These are phyloP conservation scores for Verbascum thapsus DNA, from an alignment of 257 asterid species.

Conservation along the genomic window DNA sequence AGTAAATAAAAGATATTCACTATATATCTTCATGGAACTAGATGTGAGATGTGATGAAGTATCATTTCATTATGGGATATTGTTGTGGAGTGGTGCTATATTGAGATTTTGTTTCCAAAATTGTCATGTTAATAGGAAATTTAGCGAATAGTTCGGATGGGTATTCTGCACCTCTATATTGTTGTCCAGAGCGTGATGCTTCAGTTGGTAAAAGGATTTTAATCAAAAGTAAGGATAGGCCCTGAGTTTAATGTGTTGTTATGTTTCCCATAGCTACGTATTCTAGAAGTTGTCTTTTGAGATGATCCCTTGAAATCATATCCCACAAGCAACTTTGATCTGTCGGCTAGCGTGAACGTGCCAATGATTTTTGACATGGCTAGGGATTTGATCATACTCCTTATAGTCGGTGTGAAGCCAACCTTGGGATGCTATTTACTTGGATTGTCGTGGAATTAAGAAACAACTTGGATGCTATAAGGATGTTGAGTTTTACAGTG, in stretches of 20 bases:
- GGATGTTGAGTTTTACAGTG: conserved; percentile 1
- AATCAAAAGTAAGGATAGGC: background rate
- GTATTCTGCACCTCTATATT: background rate
- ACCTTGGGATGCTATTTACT: background rate
- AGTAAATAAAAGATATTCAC: background rate
- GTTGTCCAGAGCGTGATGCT: background rate
- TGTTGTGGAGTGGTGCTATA: background rate
- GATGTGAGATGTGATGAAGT: conserved; percentile 1
- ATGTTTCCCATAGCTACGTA: background rate
- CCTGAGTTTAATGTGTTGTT: background rate
- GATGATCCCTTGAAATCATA: background rate
- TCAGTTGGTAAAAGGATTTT: conserved; percentile 8
- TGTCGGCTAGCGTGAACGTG: background rate
- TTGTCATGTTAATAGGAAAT: conserved; percentile 5
- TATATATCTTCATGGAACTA: conserved; percentile 8
- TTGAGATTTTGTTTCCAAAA: background rate
- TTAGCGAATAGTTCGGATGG: conserved; percentile 10
- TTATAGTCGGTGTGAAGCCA: background rate
- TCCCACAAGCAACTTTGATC: background rate
- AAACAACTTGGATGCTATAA: background rate
- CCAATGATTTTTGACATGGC: background rate
- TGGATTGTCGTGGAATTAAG: conserved; percentile 8
- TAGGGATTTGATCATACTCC: background rate
- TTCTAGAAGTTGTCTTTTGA: background rate
- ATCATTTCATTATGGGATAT: background rate